Conservation (phyloP, 345 rosid genomes). For the Bruguiera gymnorhiza region DNA sequence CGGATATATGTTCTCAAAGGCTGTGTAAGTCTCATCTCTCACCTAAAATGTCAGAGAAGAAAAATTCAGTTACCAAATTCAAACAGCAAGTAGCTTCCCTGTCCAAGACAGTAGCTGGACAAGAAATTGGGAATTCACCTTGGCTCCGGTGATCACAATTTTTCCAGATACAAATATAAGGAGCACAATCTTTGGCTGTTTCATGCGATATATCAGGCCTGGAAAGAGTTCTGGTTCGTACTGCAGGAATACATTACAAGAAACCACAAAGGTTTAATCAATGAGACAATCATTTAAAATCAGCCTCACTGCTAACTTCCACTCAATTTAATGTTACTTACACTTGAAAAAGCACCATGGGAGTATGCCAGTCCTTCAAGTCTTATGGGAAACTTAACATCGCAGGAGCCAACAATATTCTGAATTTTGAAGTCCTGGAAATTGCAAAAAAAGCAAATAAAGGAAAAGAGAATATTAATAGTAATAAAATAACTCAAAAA, state of each 20-base stretch:
- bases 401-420: conserved; percentile 76
- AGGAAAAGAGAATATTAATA: not conserved
- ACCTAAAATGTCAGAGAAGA: conserved; percentile 39
- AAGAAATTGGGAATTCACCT: conserved; percentile 42
- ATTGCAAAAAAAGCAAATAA: not conserved
- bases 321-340: conserved; percentile 32
- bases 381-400: conserved; percentile 60
- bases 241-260: conserved; percentile 35
- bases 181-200: conserved; percentile 91
- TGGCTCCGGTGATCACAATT: conserved; percentile 97
- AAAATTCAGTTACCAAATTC: not conserved
- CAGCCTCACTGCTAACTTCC: not conserved
- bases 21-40: conserved; percentile 87
- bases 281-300: not conserved
- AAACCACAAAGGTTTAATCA: not conserved
- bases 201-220: conserved; percentile 94
- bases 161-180: conserved; percentile 96
- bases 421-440: conserved; percentile 73
- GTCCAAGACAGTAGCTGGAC: not conserved
- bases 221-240: conserved; percentile 99
- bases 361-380: conserved; percentile 70
- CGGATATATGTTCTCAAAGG: conserved; percentile 96
- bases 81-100: not conserved
- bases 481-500: too few species aligned
- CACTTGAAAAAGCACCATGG: conserved; percentile 85